Percentiles rank a stretch among this genome's conserved stretches.
Evolutionary conservation across 768 basidiomycete genomes (phyloP).

Genomic region (Xerocomellus dryophilus): DNA sequence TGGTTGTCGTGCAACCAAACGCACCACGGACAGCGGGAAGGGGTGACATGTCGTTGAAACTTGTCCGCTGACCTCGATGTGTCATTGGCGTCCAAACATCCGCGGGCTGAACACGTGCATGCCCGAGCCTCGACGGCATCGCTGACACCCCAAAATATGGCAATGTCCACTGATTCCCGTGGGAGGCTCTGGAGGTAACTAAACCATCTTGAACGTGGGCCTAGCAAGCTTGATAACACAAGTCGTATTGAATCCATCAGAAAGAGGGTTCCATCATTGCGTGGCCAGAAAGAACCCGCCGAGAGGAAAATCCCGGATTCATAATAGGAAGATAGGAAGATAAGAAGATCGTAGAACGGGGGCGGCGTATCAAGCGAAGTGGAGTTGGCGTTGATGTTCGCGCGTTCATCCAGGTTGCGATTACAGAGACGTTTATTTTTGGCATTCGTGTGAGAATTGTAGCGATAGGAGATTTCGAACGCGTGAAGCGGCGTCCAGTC

Average conservation of each 20-base stretch:
- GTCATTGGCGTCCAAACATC: conserved; percentile 8
- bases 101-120: conserved; percentile 20
- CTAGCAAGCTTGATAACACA: conserved; percentile 42
- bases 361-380: conserved; percentile 17
- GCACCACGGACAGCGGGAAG: conserved; percentile 19
- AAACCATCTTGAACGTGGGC: conserved; percentile 53
- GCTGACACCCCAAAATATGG: conserved; percentile 54
- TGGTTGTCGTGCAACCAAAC: conserved; percentile 24
- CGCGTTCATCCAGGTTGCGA: conserved; percentile 16
- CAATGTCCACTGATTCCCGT: conserved; percentile 48
- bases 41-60: neutral
- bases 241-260: conserved; percentile 9
- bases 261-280: conserved; percentile 3
- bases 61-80: conserved; percentile 1
- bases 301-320: conserved; percentile 28
- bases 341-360: conserved; percentile 6
- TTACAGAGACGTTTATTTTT: conserved; percentile 18
- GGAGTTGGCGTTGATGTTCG: conserved; percentile 20
- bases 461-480: conserved; percentile 5
- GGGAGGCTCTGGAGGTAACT: conserved; percentile 68
- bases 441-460: conserved; percentile 12
- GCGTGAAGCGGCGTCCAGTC: conserved; percentile 12
- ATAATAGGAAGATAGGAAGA: conserved; percentile 13
- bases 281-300: conserved; percentile 10
- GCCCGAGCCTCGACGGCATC: conserved; percentile 17